Evolutionary conservation across 345 rosid species (phyloP).

Genomic region (Gossypium raimondii): DNA sequence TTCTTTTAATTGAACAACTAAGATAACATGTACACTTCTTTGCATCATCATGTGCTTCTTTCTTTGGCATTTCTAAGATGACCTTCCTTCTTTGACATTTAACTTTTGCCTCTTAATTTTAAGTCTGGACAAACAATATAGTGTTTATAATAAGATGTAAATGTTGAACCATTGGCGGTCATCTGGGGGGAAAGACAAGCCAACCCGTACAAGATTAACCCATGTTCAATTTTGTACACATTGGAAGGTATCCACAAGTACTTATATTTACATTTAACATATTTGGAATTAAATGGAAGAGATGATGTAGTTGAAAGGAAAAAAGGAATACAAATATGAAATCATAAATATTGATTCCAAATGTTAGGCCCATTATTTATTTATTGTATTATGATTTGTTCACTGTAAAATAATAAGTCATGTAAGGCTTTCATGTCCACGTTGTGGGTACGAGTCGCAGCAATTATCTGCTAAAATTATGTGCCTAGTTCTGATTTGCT

Average conservation of each 20-base stretch:
- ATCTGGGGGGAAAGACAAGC: not conserved
- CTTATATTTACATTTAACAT: too few relatives aligned
- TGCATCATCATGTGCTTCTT: slow-evolving; percentile 1
- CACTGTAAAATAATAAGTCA: too few relatives aligned
- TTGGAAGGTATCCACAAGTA: not conserved
- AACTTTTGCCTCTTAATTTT: not conserved
- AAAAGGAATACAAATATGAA: too few relatives aligned
- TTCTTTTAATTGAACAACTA: not conserved
- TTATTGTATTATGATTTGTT: too few relatives aligned
- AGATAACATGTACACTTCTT: not conserved
- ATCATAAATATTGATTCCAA: too few relatives aligned
- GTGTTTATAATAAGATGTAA: not conserved
- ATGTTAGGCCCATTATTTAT: too few relatives aligned
- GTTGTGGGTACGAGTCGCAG: too few relatives aligned
- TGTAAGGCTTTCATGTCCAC: too few relatives aligned
- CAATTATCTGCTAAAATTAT: too few relatives aligned
- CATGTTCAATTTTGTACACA: not conserved
- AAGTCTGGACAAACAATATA: not conserved
- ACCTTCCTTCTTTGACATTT: not conserved
- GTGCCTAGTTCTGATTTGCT: too few relatives aligned
- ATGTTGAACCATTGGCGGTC: not conserved
- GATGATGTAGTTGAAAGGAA: too few relatives aligned
- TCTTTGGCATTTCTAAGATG: not conserved
- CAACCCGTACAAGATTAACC: not conserved
- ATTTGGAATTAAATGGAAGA: not conserved